Base-by-base conservation (phyloP, 768 basidiomycete genomes). In the Clitopilus hobsonii region DNA sequence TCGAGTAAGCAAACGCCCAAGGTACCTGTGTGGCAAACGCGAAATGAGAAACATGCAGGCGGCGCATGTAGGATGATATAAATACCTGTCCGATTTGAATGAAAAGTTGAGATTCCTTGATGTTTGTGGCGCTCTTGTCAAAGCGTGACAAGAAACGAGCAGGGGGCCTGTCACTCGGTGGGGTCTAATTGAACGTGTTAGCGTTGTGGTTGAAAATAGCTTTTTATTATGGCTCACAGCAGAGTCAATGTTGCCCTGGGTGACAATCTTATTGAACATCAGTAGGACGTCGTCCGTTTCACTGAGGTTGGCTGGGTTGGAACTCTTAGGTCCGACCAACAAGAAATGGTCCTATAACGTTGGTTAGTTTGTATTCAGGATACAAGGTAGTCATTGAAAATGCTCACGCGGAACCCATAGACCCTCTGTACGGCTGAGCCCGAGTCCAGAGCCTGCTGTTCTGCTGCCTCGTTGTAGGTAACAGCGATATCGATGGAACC, bases 51-150 rank as follows among this genome's bases (percentile, higher is more conserved):
- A n/a, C 13, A 36, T 20, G 16, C 22, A 10, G 27, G 16, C 11
- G 28, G 32, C 23, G 38, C n/a, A 49, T 25, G 24, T n/a, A 10
- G 49, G 7, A 8, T 26, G 6, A 14, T 8, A 25, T 13, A 30
- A 59, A 4, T 52, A 74, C 80, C 66, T 82, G 80, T 6, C 81
- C 80, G 25, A 83, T 80, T 6, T 62, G 67, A 38, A 72, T 69
- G 54, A 81, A 83, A 11, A 83, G 56, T 47, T 69, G 61, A 25
- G 75, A 79, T 55, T 83, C 80, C 56, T 81, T 83, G 64, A 83
- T 81, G 60, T 83, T 82, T 0, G 81, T 83, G 6, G 82, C 81
- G 52, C 79, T 79, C 59, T 82, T 83, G 58, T 84, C 82, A 56
- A 71, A 83, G 3, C 82, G 76, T 1, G 80, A 79, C 14, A 83